Evolutionary conservation across 2,329 filamentous ascomycete species (phyloP).

Genomic region (Hortaea sp.): DNA sequence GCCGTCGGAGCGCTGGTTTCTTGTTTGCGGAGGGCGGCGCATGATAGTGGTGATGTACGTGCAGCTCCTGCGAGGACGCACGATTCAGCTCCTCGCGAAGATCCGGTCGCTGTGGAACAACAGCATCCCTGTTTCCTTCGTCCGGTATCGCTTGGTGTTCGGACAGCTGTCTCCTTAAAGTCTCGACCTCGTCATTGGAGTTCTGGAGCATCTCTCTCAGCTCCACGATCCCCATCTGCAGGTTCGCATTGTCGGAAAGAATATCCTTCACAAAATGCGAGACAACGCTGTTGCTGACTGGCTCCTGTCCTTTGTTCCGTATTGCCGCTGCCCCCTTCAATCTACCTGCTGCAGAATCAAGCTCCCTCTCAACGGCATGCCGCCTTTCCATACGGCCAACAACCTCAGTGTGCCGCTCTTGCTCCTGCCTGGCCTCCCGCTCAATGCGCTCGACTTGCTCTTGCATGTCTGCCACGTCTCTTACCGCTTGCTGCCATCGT

Average conservation of each 20-base stretch:
- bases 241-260: constrained; percentile 84
- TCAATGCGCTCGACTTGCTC: constrained; percentile 86
- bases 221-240: constrained; percentile 87
- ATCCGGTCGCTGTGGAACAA: constrained; percentile 22
- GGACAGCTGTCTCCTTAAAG: constrained; percentile 68
- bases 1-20: constrained; percentile 31
- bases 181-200: constrained; percentile 90
- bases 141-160: constrained; percentile 59
- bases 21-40: constrained; percentile 38
- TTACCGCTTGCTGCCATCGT: constrained; percentile 78
- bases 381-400: constrained; percentile 75
- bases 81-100: constrained; percentile 56
- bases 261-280: constrained; percentile 94
- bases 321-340: constrained; percentile 71
- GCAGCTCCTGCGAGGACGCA: constrained; percentile 66
- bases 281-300: constrained; percentile 60
- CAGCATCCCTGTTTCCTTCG: constrained; percentile 10
- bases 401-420: constrained; percentile 70
- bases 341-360: constrained; percentile 68
- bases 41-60: constrained; percentile 93
- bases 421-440: constrained; percentile 68
- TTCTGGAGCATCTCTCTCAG: constrained; percentile 79
- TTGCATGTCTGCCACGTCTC: constrained; percentile 66
- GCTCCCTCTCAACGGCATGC: constrained; percentile 69
- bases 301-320: constrained; percentile 51